phyloP scores from a whole-genome alignment of 257 asterid species.

The Paulownia fortunei region DNA sequence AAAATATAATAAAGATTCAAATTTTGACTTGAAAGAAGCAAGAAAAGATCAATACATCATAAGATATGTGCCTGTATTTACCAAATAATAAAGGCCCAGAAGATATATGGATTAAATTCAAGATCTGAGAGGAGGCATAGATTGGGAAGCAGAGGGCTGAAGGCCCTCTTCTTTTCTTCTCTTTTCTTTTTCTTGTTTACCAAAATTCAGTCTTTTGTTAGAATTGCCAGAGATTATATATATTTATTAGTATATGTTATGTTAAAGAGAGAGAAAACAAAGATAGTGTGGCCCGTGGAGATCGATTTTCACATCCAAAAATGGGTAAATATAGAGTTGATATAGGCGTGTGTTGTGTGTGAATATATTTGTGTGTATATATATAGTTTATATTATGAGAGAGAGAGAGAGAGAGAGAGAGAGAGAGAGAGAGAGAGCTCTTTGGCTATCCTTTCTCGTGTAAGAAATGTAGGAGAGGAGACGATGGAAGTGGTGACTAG shows the following conservation, averaged over 20 bases:
- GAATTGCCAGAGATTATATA: slow-evolving; percentile 45
- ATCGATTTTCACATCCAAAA: slow-evolving; percentile 43
- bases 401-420: slow-evolving; percentile 9
- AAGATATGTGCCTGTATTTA: slow-evolving; percentile 33
- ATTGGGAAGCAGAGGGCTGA: slow-evolving; percentile 67
- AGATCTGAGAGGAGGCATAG: slow-evolving; percentile 87
- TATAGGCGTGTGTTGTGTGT: slow-evolving; percentile 36
- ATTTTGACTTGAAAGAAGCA: slow-evolving; percentile 40
- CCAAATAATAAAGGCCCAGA: slow-evolving; percentile 56
- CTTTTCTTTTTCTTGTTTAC: slow-evolving; percentile 48
- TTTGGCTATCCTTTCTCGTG: slow-evolving; percentile 49
- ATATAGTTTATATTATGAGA: slow-evolving; percentile 1
- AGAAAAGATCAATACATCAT: slow-evolving; percentile 39
- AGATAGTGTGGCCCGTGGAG: slow-evolving; percentile 51
- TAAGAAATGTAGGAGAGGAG: slow-evolving; percentile 42
- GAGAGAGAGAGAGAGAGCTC: slow-evolving; percentile 33
- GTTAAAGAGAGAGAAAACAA: slow-evolving; percentile 35
- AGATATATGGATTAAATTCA: slow-evolving; percentile 53
- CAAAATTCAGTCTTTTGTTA: slow-evolving; percentile 62
- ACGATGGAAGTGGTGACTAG: slow-evolving; percentile 43
- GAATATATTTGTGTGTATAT: slow-evolving; percentile 12
- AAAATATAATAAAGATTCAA: slow-evolving; percentile 44
- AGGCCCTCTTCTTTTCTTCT: slow-evolving; percentile 69
- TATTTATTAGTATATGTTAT: slow-evolving; percentile 39
- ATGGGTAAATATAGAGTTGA: slow-evolving; percentile 33